A percentile compares a stretch with the other conserved stretches of the same genome.
Evolutionary conservation across 208 protist genomes (phyloP).

Genomic region (Trypanosoma melophagium): DNA sequence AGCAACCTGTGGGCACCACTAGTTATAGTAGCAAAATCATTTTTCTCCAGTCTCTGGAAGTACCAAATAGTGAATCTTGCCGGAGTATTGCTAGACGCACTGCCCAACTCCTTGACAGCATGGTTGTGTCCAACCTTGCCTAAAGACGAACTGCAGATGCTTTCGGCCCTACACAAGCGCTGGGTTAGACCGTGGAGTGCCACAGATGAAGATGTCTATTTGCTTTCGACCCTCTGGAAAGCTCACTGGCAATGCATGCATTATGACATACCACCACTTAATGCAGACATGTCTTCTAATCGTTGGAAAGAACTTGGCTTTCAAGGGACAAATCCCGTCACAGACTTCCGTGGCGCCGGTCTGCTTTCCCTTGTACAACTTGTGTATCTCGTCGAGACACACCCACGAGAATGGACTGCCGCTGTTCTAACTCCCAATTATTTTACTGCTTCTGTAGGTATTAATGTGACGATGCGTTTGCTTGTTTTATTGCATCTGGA

Average conservation of each 20-base stretch:
- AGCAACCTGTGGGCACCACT: too few relatives aligned
- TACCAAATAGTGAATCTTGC: slow-evolving; percentile 22
- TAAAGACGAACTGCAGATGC: too few relatives aligned
- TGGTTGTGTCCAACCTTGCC: too few relatives aligned
- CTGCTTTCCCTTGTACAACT: slow-evolving; percentile 72
- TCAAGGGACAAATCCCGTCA: slow-evolving; percentile 75
- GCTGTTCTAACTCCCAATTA: slow-evolving; percentile 39
- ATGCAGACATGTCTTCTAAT: slow-evolving; percentile 29
- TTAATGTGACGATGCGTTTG: slow-evolving; percentile 80
- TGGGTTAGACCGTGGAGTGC: neutral
- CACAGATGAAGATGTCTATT: slow-evolving; percentile 28
- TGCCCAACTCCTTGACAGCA: slow-evolving; percentile 20
- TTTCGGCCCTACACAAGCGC: too few relatives aligned
- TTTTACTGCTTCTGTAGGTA: slow-evolving; percentile 55
- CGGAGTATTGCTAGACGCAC: slow-evolving; percentile 28
- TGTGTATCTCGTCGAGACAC: slow-evolving; percentile 62
- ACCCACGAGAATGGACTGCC: slow-evolving; percentile 49
- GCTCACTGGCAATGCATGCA: slow-evolving; percentile 24
- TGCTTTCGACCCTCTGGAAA: slow-evolving; percentile 55
- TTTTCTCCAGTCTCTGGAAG: neutral
- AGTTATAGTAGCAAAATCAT: neutral
- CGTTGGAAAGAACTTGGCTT: slow-evolving; percentile 89
- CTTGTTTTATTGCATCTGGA: slow-evolving; percentile 49
- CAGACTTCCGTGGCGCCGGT: slow-evolving; percentile 88
- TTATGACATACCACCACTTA: too few relatives aligned